Base-by-base conservation (phyloP, 768 basidiomycete species). In the Hortiboletus flavorubellus region DNA sequence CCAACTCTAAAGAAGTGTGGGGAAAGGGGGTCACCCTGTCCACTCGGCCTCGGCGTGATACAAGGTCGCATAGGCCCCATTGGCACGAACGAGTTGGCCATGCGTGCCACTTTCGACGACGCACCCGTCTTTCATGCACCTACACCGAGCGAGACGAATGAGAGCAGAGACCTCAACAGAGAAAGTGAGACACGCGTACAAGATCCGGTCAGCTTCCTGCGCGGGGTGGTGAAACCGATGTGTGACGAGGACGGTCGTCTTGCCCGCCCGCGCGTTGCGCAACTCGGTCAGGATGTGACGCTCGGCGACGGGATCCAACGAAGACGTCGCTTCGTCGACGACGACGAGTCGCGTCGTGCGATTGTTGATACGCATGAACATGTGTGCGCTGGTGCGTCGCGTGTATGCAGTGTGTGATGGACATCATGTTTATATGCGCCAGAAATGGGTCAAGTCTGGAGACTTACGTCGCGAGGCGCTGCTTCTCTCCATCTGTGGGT, bases 241-340 rank as follows among this genome's bases (percentile, higher is more conserved):
- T 0, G 80, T 81, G 8, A 84, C 80, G 41, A 83, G 75, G 12
- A 86, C 68, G 67, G 81, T 46, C 18, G 82, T 85, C 67, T 78
- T 83, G 1, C 78, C 81, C 12, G 68, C 61, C 5, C 78, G 72
- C 29, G 64, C 58, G 1, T 63, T 59, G 4, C 71, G 67, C 34
- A 84, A 64, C 10, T 69, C 67, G 15, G 73, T 59, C 49, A 83
- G 75, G 11, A 85, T 68, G 1, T 75, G 68, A 14, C 72, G 74
- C 63, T 87, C 85, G 0, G 75, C 78, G 42, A 78, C 67, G 9
- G 85, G 76, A 49, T 86, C 85, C 39, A 85, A 59, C 3, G 80
- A 76, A 0, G 82, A 81, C 38, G 76, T 83, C 0, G 84, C 82
- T 62, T 86, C 84, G 56, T 86, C 85, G 3, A 80, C 75, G 4